Conservation (phyloP, 768 basidiomycete species). For the Mycena floridula region DNA sequence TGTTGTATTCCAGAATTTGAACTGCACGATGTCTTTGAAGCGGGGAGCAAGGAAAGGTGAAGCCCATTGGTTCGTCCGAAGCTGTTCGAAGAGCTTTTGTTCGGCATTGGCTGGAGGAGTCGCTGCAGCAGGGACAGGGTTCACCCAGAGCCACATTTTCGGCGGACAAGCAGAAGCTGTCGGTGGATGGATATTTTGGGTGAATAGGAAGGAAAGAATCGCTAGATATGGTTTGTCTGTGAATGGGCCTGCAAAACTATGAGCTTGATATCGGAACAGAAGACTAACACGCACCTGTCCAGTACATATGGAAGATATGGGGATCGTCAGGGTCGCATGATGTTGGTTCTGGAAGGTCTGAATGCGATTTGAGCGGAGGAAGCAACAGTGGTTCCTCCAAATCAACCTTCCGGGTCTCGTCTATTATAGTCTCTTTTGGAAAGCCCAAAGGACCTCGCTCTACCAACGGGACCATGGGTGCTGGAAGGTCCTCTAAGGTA, state of each 20-base stretch:
- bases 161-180: constrained; percentile 67
- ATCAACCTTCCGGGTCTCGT: constrained; percentile 49
- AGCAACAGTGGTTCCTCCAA: constrained; percentile 50
- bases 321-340: constrained; percentile 84
- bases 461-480: constrained; percentile 17
- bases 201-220: constrained; percentile 89
- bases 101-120: constrained; percentile 80
- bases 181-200: constrained; percentile 68
- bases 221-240: constrained; percentile 98
- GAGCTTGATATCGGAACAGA: too few species aligned
- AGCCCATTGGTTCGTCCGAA: constrained; percentile 88
- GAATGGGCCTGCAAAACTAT: too few species aligned
- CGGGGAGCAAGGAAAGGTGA: constrained; percentile 90
- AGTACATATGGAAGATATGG: constrained; percentile 96
- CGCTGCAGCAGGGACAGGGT: constrained; percentile 91
- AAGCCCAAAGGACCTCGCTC: constrained; percentile 52
- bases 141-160: constrained; percentile 98
- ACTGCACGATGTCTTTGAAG: constrained; percentile 89
- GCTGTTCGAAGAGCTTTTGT: constrained; percentile 75
- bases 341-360: constrained; percentile 47
- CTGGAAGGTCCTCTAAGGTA: neutral
- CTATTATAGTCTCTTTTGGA: constrained; percentile 51
- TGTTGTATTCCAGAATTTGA: constrained; percentile 98
- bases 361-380: constrained; percentile 47
- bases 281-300: too few species aligned